Conservation (phyloP, 106 monocot species). For the Agapanthus africanus region DNA sequence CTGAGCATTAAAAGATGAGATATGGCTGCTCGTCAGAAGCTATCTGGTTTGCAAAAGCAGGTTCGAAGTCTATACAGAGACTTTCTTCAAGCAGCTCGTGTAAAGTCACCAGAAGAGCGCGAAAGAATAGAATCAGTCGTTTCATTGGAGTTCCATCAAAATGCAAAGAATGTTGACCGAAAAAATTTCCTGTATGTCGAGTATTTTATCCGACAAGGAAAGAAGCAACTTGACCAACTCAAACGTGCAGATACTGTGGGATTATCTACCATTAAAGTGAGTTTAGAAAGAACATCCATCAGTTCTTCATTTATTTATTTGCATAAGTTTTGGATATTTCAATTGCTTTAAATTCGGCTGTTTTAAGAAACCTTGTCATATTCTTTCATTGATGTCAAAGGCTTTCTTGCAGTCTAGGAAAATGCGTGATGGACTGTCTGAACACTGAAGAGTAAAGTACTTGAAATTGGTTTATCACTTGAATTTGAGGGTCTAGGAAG, state of each 20-base stretch:
- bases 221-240: conserved; percentile 84
- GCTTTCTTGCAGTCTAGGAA: too few relatives aligned
- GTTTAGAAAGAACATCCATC: too few relatives aligned
- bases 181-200: conserved; percentile 71
- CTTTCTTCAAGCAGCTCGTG: conserved; percentile 68
- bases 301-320: too few relatives aligned
- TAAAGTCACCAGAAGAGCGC: conserved; percentile 59
- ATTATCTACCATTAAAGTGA: conserved; percentile 44
- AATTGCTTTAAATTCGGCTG: neutral
- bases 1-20: too few relatives aligned
- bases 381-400: too few relatives aligned
- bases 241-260: conserved; percentile 47
- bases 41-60: conserved; percentile 86
- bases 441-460: too few relatives aligned
- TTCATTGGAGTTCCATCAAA: conserved; percentile 61
- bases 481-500: too few relatives aligned
- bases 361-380: too few relatives aligned
- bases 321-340: neutral
- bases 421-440: too few relatives aligned
- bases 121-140: conserved; percentile 49
- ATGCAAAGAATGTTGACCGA: conserved; percentile 54
- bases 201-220: conserved; percentile 67
- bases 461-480: too few relatives aligned
- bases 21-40: conserved; percentile 39
- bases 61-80: conserved; percentile 61